Evolutionary conservation across 1,284 basidiomycete genomes (phyloP).

Genomic region (Phellinidium pouzarii): DNA sequence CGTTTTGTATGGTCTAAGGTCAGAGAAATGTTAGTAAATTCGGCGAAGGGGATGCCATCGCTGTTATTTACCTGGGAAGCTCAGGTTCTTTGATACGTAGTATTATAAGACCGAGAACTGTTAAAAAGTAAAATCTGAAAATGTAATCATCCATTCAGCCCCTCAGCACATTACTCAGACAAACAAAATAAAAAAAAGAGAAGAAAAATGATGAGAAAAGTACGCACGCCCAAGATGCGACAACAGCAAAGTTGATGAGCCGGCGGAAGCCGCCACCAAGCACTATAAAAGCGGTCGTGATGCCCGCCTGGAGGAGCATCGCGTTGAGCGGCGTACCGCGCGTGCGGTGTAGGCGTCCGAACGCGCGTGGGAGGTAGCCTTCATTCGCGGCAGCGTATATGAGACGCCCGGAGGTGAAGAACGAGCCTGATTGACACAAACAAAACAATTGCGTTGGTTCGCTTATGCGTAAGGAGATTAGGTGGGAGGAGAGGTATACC

Average conservation of each 20-base stretch:
- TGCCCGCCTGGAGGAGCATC: constrained; percentile 64
- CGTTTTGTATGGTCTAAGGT: constrained; percentile 77
- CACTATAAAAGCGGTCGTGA: constrained; percentile 74
- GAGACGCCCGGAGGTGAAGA: constrained; percentile 79
- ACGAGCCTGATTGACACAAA: constrained; percentile 42
- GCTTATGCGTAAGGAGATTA: not conserved
- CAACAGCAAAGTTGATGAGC: constrained; percentile 83
- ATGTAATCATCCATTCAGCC: not conserved
- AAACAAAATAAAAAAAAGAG: not conserved
- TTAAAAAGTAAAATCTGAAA: constrained; percentile 72
- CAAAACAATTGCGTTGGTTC: not conserved
- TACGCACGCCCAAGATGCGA: constrained; percentile 68
- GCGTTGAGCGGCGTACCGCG: constrained; percentile 85
- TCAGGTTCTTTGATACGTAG: constrained; percentile 88
- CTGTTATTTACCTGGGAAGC: constrained; percentile 57
- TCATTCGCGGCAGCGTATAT: constrained; percentile 88
- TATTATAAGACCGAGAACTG: constrained; percentile 84
- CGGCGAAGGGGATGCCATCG: not conserved
- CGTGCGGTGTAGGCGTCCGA: constrained; percentile 66
- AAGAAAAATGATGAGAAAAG: not conserved
- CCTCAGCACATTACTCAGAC: no score
- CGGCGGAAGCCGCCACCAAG: constrained; percentile 85
- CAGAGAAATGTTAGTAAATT: not conserved
- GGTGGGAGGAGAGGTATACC: constrained; percentile 35
- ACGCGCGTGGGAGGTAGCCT: constrained; percentile 78